phyloP scores from a whole-genome alignment of 2,329 filamentous ascomycete genomes.

The Aspergillus ibericus region DNA sequence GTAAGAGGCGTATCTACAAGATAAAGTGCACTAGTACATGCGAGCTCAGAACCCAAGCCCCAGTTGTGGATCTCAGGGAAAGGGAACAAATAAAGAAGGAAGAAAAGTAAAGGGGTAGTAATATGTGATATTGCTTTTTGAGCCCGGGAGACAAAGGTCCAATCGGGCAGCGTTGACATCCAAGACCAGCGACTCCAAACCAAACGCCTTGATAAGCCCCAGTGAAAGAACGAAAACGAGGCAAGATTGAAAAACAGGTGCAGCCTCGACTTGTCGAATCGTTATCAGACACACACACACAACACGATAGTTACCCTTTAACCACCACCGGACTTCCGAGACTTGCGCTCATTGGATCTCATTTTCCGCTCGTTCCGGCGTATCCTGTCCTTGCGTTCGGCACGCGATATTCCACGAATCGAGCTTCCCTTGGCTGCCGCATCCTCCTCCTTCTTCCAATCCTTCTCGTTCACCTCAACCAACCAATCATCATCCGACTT shows the following conservation, averaged over 20 bases:
- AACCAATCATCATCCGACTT: constrained; percentile 82
- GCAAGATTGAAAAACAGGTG: constrained; percentile 15
- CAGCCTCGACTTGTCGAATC: constrained; percentile 3
- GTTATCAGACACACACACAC: constrained; percentile 5
- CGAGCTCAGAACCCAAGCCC: background rate
- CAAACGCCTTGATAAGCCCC: constrained; percentile 24
- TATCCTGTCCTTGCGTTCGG: constrained; percentile 69
- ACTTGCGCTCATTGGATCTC: constrained; percentile 64
- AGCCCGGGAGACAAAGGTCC: constrained; percentile 1
- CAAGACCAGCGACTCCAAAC: constrained; percentile 25
- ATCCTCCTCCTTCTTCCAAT: constrained; percentile 67
- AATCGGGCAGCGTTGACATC: constrained; percentile 15
- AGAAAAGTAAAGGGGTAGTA: background rate
- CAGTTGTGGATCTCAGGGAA: background rate
- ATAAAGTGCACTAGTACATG: background rate
- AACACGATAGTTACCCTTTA: constrained; percentile 13
- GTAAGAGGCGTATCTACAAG: background rate
- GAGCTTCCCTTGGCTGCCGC: constrained; percentile 59
- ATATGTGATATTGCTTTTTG: constrained; percentile 16
- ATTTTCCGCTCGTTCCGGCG: constrained; percentile 63
- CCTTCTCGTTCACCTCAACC: constrained; percentile 83
- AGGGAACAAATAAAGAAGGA: background rate
- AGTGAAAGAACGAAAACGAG: constrained; percentile 18
- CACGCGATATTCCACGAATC: constrained; percentile 64
- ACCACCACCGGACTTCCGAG: constrained; percentile 33